These are phyloP conservation scores for Pyrrhoderma noxium DNA, from an alignment of 1,284 basidiomycete species.

Conservation along the genomic window DNA sequence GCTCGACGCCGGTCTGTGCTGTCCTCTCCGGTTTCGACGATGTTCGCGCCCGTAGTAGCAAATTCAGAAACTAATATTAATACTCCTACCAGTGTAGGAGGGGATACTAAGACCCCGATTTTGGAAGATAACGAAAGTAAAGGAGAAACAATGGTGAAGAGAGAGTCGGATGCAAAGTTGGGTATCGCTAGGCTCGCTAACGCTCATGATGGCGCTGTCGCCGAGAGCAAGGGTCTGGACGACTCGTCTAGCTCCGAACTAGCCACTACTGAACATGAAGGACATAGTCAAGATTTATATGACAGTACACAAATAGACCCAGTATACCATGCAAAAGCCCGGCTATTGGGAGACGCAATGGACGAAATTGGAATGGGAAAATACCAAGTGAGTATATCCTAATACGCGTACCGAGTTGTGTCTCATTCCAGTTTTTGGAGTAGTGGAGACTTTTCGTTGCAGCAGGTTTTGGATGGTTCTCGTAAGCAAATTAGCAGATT, in stretches of 20 bases:
- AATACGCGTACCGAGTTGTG: neutral
- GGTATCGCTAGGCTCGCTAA: neutral
- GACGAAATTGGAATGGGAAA: conserved; percentile 69
- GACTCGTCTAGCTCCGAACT: neutral
- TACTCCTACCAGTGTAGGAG: neutral
- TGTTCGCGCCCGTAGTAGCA: conserved; percentile 2
- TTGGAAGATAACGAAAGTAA: neutral
- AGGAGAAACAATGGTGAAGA: neutral
- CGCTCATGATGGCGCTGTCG: conserved; percentile 13
- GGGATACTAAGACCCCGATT: no score
- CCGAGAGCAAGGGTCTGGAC: conserved; percentile 7
- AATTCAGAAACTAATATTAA: neutral
- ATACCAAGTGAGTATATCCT: conserved; percentile 45
- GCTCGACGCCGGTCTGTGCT: conserved; percentile 13
- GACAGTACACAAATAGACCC: conserved; percentile 47
- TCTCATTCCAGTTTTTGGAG: neutral
- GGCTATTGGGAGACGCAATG: conserved; percentile 56
- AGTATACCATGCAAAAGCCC: conserved; percentile 55
- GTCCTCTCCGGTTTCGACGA: conserved; percentile 13
- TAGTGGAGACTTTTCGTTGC: conserved; percentile 53
- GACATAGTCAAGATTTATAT: conserved; percentile 36
- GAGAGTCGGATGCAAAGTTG: neutral
- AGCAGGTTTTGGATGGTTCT: conserved; percentile 65
- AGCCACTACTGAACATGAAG: conserved; percentile 5
- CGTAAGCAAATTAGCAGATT: conserved; percentile 36